These are phyloP conservation scores for Fraxinus nigra DNA, from an alignment of 305 asterid species.

Conservation along the genomic window DNA sequence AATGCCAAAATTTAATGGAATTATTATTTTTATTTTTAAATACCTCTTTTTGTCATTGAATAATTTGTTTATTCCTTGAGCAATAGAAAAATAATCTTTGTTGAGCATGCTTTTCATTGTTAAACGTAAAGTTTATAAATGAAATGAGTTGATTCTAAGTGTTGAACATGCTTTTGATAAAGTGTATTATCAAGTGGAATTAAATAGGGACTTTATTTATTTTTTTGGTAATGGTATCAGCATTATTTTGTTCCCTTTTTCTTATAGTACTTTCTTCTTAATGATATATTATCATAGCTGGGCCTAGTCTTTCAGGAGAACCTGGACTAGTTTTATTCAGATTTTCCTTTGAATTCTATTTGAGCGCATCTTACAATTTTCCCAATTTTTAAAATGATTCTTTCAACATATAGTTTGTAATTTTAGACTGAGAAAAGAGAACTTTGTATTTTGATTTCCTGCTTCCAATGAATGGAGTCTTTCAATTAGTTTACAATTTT, in stretches of 20 bases:
- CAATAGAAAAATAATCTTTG: conserved; percentile 13
- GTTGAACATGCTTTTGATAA: conserved; percentile 36
- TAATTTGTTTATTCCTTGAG: conserved; percentile 7
- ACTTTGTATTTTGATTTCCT: not conserved
- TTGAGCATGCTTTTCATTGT: conserved; percentile 18
- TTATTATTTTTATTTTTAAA: not conserved
- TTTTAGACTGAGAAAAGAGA: not conserved
- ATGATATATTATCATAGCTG: conserved; percentile 42
- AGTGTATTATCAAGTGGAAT: conserved; percentile 35
- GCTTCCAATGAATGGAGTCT: not conserved
- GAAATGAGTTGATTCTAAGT: conserved; percentile 25
- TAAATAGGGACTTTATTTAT: conserved; percentile 27
- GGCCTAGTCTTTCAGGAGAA: conserved; percentile 29
- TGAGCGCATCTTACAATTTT: not conserved
- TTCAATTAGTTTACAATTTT: conserved; percentile 1
- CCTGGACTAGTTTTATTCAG: conserved; percentile 14
- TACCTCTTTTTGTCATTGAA: not conserved
- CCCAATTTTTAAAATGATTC: conserved; percentile 10
- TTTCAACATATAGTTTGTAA: not conserved
- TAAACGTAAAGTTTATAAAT: conserved; percentile 25
- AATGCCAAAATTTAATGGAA: conserved; percentile 6
- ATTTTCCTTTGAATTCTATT: conserved; percentile 14
- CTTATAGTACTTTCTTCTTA: conserved; percentile 25
- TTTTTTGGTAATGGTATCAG: conserved; percentile 22
- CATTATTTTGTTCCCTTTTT: conserved; percentile 46